phyloP scores from a whole-genome alignment of 441 rosid genomes.

The Heliophila coronopifolia region DNA sequence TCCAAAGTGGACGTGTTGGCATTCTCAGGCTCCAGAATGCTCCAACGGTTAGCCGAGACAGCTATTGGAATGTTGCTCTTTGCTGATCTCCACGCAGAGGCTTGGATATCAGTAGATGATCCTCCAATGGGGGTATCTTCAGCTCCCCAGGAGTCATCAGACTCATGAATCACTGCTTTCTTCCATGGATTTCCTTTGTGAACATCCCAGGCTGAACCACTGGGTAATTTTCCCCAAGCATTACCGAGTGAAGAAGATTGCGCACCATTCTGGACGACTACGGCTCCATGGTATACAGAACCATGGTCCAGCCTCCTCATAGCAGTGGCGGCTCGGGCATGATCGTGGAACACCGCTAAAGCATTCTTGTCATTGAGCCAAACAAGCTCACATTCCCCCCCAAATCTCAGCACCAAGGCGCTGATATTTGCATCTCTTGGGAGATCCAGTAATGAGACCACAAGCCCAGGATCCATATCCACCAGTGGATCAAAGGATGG shows the following conservation, averaged over 20 bases:
- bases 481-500: slow-evolving; percentile 65
- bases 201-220: slow-evolving; percentile 36
- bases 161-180: slow-evolving; percentile 67
- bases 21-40: slow-evolving; percentile 52
- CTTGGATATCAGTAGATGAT: slow-evolving; percentile 34
- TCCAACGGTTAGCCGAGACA: slow-evolving; percentile 70
- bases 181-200: slow-evolving; percentile 73
- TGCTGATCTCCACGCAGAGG: slow-evolving; percentile 45
- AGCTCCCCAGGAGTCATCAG: slow-evolving; percentile 69
- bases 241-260: slow-evolving; percentile 39
- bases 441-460: slow-evolving; percentile 82
- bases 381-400: slow-evolving; percentile 93
- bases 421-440: slow-evolving; percentile 92
- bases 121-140: slow-evolving; percentile 56
- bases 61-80: slow-evolving; percentile 45
- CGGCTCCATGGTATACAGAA: slow-evolving; percentile 73
- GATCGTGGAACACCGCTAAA: slow-evolving; percentile 86
- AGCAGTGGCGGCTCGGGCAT: slow-evolving; percentile 93
- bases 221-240: slow-evolving; percentile 54
- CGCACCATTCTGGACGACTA: slow-evolving; percentile 41
- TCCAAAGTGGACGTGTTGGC: slow-evolving; percentile 35
- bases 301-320: slow-evolving; percentile 97
- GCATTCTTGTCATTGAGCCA: slow-evolving; percentile 98
- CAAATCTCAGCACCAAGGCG: slow-evolving; percentile 77
- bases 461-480: slow-evolving; percentile 97